phyloP scores from a whole-genome alignment of 306 rosid genomes.

The Malus sylvestris region DNA sequence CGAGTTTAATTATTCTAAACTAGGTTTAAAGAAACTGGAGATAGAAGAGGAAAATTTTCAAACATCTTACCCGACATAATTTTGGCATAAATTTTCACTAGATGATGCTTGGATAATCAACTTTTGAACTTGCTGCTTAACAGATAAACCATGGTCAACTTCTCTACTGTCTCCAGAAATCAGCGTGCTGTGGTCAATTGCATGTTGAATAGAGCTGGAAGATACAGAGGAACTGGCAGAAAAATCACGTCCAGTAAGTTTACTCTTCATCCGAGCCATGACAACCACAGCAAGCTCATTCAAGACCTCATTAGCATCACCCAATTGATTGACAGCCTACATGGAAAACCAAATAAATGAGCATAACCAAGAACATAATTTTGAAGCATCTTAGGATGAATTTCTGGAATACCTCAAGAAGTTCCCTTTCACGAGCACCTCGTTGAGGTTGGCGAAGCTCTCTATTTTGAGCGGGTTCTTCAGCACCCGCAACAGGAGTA shows the following conservation, averaged over 20 bases:
- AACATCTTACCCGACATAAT: slow-evolving; percentile 80
- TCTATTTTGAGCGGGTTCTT: slow-evolving; percentile 60
- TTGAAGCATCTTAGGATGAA: slow-evolving; percentile 9
- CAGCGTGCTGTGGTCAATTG: slow-evolving; percentile 59
- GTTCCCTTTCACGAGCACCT: slow-evolving; percentile 94
- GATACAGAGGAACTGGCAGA: slow-evolving; percentile 55
- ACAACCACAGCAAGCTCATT: slow-evolving; percentile 97
- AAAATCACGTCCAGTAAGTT: slow-evolving; percentile 97
- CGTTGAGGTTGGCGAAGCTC: slow-evolving; percentile 92
- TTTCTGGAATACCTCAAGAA: slow-evolving; percentile 67
- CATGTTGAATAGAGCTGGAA: slow-evolving; percentile 48
- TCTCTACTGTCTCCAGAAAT: slow-evolving; percentile 78
- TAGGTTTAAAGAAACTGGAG: background rate
- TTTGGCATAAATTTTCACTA: slow-evolving; percentile 91
- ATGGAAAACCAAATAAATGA: slow-evolving; percentile 15
- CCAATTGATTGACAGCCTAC: slow-evolving; percentile 96
- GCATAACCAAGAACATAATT: slow-evolving; percentile 12
- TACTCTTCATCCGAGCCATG: slow-evolving; percentile 93
- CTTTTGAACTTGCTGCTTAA: slow-evolving; percentile 84
- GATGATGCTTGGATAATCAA: slow-evolving; percentile 80
- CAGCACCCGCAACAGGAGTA: slow-evolving; percentile 65
- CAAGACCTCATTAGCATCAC: slow-evolving; percentile 97
- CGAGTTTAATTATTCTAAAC: background rate
- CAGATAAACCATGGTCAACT: slow-evolving; percentile 83
- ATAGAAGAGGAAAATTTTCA: background rate